A percentile compares a stretch with the other conserved stretches of the same genome.
Conservation (phyloP, 768 basidiomycete genomes). For the Amanita phalloides region DNA sequence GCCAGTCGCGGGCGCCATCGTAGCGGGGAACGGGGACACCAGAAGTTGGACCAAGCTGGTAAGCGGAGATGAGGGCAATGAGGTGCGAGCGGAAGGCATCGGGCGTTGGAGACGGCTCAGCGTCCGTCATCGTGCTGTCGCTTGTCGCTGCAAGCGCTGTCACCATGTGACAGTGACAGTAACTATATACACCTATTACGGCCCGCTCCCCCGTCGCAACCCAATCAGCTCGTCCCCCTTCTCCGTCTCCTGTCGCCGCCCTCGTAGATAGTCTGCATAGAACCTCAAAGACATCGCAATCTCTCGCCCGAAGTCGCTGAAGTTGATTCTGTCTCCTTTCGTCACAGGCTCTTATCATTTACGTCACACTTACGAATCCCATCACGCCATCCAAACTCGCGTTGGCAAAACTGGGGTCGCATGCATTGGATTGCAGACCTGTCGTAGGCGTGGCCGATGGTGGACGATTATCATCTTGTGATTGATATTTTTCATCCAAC, state of each 20-base stretch:
- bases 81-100: slow-evolving; percentile 33
- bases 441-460: neutral
- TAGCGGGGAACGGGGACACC: slow-evolving; percentile 41
- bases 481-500: slow-evolving; percentile 9
- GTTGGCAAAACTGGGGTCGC: slow-evolving; percentile 23
- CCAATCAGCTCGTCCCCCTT: slow-evolving; percentile 12
- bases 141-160: neutral
- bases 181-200: neutral
- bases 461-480: neutral
- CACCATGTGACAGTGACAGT: neutral
- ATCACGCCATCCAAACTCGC: slow-evolving; percentile 57
- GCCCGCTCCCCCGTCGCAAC: neutral
- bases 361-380: slow-evolving; percentile 41
- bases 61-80: slow-evolving; percentile 45
- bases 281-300: slow-evolving; percentile 52
- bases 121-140: slow-evolving; percentile 11
- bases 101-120: slow-evolving; percentile 4
- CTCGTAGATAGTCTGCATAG: slow-evolving; percentile 35
- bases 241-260: slow-evolving; percentile 7
- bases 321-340: slow-evolving; percentile 17
- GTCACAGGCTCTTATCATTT: neutral
- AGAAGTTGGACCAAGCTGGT: slow-evolving; percentile 41
- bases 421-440: neutral
- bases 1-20: slow-evolving; percentile 43
- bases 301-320: slow-evolving; percentile 52